Base-by-base conservation (phyloP, 1,139 yeast genomes). In the Pneumocystis murina region DNA sequence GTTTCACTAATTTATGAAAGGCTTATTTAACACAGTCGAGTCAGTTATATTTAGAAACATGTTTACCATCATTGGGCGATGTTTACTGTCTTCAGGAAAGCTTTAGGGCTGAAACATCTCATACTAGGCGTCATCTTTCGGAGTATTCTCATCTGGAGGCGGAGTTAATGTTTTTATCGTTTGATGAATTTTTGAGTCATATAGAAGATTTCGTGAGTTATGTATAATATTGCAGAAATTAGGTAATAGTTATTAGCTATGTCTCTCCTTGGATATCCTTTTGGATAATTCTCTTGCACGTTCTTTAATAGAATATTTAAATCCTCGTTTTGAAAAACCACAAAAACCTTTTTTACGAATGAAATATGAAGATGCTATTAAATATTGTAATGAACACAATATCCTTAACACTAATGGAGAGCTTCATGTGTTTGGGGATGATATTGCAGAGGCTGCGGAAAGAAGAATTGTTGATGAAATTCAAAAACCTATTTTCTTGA, bases 391-490 rank as follows among this genome's bases (percentile, higher is more conserved):
- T 82, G 97, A 91, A 77, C 90, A 92, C 76, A 91, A 86, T 65
- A 84, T 94, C 72, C 97, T 92, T 79, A 97, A 92, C 17, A 57
- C 60, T 7, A 64, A 61, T 35, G 97, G 94, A 68, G 86, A 89
- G 75, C 78, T 79, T 70, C 92, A 91, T 84, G 83, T 85, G 76
- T 94, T 94, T 71, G 99, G 99, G 75, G 99, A 94, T 74, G 99
- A 92, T 75, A 94, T 92, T 68, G 97, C 98, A 67, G 99, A 92
- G 79, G 98, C 98, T 64, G 97, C 97, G 66, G 99, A 92, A 81
- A 87, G 99, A 75, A 88, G 86, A 77, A 92, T 92, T 98, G 90
- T 96, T 57, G 99, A 92, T 75, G 82, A 87, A 66, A 87, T 94
- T 73, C 91, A 91, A 72, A 86, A 82, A 68, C 99, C 99, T 69